These are phyloP conservation scores for Zizania palustris DNA, from an alignment of 202 grass and related monocot genomes.

Conservation along the genomic window DNA sequence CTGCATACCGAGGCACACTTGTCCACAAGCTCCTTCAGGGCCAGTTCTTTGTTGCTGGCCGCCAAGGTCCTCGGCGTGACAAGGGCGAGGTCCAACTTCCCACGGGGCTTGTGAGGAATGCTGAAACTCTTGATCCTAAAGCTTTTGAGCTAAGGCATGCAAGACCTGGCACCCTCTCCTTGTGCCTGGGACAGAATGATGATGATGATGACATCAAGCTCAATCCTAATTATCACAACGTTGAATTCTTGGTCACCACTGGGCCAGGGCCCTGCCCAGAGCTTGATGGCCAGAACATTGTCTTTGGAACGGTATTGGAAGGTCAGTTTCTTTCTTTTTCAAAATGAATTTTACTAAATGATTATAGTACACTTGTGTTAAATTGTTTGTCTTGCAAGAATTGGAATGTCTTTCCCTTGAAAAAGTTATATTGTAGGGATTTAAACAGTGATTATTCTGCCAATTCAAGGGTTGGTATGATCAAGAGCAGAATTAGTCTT, in stretches of 20 bases:
- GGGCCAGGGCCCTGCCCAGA: constrained; percentile 86
- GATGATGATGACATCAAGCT: constrained; percentile 79
- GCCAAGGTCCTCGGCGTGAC: constrained; percentile 67
- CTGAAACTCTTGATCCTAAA: constrained; percentile 71
- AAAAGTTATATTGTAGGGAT: not conserved
- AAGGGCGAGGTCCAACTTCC: constrained; percentile 80
- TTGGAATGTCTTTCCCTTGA: constrained; percentile 1
- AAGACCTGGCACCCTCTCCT: constrained; percentile 82
- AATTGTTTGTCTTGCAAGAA: constrained; percentile 8
- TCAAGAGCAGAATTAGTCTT: constrained; percentile 14
- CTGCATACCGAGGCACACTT: constrained; percentile 81
- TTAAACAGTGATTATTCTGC: constrained; percentile 1
- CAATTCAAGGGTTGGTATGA: constrained; percentile 25
- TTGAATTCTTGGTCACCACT: constrained; percentile 96
- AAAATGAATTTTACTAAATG: constrained; percentile 18
- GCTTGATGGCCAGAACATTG: constrained; percentile 91
- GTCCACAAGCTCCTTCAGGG: constrained; percentile 86
- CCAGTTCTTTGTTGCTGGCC: constrained; percentile 86
- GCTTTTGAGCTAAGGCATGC: constrained; percentile 75
- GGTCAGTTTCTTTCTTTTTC: constrained; percentile 53
- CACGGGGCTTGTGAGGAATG: constrained; percentile 63
- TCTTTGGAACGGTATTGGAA: constrained; percentile 94
- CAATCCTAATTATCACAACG: constrained; percentile 79
- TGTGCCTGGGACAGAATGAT: constrained; percentile 87
- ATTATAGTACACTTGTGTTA: constrained; percentile 19